Base-by-base conservation (phyloP, 2,329 filamentous ascomycete genomes). In the Colletotrichum caudatum region DNA sequence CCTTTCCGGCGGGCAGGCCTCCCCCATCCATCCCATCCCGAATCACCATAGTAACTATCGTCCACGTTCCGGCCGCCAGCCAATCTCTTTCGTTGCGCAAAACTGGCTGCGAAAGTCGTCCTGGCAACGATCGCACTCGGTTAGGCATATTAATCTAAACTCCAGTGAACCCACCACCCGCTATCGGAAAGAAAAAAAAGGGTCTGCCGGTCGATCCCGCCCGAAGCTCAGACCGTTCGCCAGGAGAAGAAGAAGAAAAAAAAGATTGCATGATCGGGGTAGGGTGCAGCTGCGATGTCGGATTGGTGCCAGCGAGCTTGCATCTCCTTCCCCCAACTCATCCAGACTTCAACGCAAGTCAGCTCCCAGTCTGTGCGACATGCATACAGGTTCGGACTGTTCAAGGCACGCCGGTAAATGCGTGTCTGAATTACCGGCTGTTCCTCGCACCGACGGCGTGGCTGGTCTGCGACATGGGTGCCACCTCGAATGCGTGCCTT, bases 21-120 rank as follows among this genome's bases (percentile, higher is more conserved):
- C 59, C 59, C 59, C 20, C 20, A 20, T n/a, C 44, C 18, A 46
- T 48, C 20, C 20, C 29, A n/a, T 62, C 59, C 59, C 33, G 48
- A 39, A 16, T 62, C 46, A 51, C 59, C 48, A 51, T 26, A 26
- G 59, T 51, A 51, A 62, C 59, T 35, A 48, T 29, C 46, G 44
- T 62, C 29, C 59, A 37, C 44, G 44, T 37, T 37, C 46, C n/a
- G 14, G 46, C 59, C 29, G 14, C 46, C 59, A 62, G 59, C 59
- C 59, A 62, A 62, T 62, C 59, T 62, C 46, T 62, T 62, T 62
- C 59, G 59, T 51, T 62, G 46, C 59, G 59, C 59, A 62, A 62
- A 62, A 62, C 48, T 33, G 44, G 48, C n/a, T 50, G 59, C 59
- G 8, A 62, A 62, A 62, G 59, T 62, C 46, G 59, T 62, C 59